A percentile compares a stretch with the other conserved stretches of the same genome.
Evolutionary conservation across 2,329 filamentous ascomycete genomes (phyloP).

Genomic region (Clonostachys sp.): DNA sequence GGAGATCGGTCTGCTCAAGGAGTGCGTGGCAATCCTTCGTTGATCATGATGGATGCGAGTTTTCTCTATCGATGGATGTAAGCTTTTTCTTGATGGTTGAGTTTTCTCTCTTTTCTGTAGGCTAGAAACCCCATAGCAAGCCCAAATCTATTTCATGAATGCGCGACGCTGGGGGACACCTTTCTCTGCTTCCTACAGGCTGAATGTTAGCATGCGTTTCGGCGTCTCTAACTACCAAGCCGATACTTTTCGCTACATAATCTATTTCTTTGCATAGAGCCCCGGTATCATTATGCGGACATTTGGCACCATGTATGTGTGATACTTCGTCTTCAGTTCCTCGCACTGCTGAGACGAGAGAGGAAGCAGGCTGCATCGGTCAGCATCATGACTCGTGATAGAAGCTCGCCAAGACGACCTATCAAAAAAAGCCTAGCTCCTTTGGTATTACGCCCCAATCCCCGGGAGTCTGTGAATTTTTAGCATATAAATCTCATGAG

Average conservation of each 20-base stretch:
- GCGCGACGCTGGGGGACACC: too few relatives aligned
- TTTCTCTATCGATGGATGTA: too few relatives aligned
- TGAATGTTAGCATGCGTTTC: too few relatives aligned
- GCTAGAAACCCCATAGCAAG: too few relatives aligned
- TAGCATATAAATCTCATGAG: background rate
- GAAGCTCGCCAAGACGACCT: background rate
- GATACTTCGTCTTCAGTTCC: background rate
- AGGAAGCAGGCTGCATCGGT: background rate
- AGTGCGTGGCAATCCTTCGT: too few relatives aligned
- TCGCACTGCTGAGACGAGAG: background rate
- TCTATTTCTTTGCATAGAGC: background rate
- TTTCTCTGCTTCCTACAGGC: too few relatives aligned
- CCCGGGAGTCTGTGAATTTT: background rate
- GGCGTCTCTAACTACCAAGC: background rate
- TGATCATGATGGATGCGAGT: too few relatives aligned
- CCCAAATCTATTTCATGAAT: too few relatives aligned
- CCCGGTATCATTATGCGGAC: background rate
- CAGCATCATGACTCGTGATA: background rate
- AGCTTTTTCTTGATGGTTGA: too few relatives aligned
- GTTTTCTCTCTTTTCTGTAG: too few relatives aligned
- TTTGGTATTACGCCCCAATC: background rate
- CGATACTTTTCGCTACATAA: background rate
- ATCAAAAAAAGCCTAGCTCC: background rate
- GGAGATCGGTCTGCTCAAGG: too few relatives aligned
- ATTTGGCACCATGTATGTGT: background rate